phyloP scores from a whole-genome alignment of 2,329 filamentous ascomycete genomes.

The Neocucurbitaria cava region DNA sequence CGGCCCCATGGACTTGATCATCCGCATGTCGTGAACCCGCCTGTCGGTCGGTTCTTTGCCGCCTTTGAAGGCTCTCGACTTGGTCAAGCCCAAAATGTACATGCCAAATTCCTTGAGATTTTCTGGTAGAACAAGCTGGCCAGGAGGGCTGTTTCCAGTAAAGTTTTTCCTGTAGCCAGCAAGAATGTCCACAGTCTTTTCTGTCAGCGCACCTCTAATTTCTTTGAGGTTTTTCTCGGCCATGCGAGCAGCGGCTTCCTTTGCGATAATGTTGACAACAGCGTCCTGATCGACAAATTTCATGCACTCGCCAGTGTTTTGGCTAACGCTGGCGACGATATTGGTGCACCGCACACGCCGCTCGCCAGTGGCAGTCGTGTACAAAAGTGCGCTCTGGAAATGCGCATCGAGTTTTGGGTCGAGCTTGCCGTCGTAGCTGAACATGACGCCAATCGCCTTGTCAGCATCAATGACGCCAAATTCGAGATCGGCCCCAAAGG shows the following conservation, averaged over 20 bases:
- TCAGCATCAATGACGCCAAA: conserved; percentile 92
- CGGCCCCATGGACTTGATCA: conserved; percentile 87
- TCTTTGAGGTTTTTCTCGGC: conserved; percentile 81
- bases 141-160: conserved; percentile 82
- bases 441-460: conserved; percentile 89
- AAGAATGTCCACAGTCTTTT: conserved; percentile 92
- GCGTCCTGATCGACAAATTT: conserved; percentile 97
- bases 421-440: conserved; percentile 96
- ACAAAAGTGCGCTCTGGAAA: conserved; percentile 93
- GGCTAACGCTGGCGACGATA: conserved; percentile 88
- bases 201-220: conserved; percentile 79
- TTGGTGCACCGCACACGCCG: conserved; percentile 92
- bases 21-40: conserved; percentile 86
- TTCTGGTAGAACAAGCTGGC: conserved; percentile 93
- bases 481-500: conserved; percentile 92
- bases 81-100: conserved; percentile 90
- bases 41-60: conserved; percentile 91
- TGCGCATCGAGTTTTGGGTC: conserved; percentile 95
- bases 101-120: conserved; percentile 96
- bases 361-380: conserved; percentile 89
- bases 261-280: conserved; percentile 84
- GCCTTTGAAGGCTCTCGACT: conserved; percentile 90
- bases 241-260: conserved; percentile 90
- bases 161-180: conserved; percentile 93
- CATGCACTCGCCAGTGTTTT: conserved; percentile 81